Percentiles rank a stretch among this genome's conserved stretches.
These are phyloP conservation scores for Raphanus hybrid DNA, from an alignment of 441 rosid genomes.

Conservation along the genomic window DNA sequence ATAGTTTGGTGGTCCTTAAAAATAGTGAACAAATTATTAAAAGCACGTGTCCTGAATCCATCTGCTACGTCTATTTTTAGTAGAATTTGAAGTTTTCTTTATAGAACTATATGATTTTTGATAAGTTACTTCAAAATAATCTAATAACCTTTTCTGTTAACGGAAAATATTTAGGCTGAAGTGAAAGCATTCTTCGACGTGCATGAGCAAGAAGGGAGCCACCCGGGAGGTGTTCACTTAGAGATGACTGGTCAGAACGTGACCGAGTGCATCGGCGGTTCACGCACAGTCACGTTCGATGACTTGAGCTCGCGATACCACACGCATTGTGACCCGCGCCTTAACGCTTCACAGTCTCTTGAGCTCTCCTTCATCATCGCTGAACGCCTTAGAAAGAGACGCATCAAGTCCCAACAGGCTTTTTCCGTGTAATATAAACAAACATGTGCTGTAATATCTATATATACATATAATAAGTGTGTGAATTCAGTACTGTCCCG, in stretches of 20 bases:
- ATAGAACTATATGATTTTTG: neutral
- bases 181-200: slow-evolving; percentile 97
- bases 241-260: slow-evolving; percentile 98
- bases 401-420: slow-evolving; percentile 59
- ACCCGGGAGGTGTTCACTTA: slow-evolving; percentile 88
- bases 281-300: slow-evolving; percentile 86
- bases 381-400: slow-evolving; percentile 89
- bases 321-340: slow-evolving; percentile 93
- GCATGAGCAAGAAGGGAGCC: slow-evolving; percentile 96
- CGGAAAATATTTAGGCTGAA: slow-evolving; percentile 68
- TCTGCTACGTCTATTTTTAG: neutral
- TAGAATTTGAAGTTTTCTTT: neutral
- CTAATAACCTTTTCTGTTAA: neutral
- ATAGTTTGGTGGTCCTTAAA: slow-evolving; percentile 32
- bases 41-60: neutral
- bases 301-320: slow-evolving; percentile 93
- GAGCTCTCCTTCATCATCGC: slow-evolving; percentile 95
- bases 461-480: neutral
- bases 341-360: slow-evolving; percentile 91
- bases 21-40: neutral
- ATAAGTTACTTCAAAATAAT: neutral
- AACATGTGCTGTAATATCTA: slow-evolving; percentile 1
- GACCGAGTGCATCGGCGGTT: slow-evolving; percentile 96
- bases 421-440: slow-evolving; percentile 32
- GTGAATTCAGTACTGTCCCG: too few species aligned